Conservation (phyloP, 257 asterid species). For the Solanum virginianum region DNA sequence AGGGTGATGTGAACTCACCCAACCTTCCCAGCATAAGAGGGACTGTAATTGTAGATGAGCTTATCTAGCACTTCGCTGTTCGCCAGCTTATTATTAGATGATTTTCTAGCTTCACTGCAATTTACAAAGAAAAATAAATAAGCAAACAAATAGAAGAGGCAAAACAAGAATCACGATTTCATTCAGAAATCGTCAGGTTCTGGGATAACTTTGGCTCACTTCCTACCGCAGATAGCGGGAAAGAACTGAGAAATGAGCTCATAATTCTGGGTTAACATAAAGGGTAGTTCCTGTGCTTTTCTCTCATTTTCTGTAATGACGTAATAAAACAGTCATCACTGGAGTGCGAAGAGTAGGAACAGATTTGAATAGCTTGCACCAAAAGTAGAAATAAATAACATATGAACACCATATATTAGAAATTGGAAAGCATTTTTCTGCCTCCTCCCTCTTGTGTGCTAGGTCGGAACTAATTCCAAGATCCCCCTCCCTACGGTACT, state of each 20-base stretch:
- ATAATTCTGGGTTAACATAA: neutral
- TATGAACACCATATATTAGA: neutral
- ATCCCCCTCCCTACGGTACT: neutral
- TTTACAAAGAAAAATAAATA: neutral
- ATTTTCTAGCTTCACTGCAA: conserved; percentile 89
- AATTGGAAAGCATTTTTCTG: neutral
- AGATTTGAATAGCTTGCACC: neutral
- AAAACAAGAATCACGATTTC: neutral
- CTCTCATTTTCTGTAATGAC: neutral
- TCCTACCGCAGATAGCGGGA: neutral
- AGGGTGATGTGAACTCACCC: conserved; percentile 33
- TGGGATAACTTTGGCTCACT: neutral
- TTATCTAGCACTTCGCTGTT: conserved; percentile 55
- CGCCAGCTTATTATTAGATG: conserved; percentile 59
- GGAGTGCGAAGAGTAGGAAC: neutral
- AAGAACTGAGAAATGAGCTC: neutral
- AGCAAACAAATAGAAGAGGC: neutral
- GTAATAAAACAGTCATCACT: neutral
- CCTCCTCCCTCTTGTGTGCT: neutral
- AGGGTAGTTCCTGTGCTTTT: neutral
- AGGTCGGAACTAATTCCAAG: neutral
- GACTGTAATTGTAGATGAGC: conserved; percentile 82
- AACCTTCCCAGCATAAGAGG: conserved; percentile 82
- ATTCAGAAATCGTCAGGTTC: neutral
- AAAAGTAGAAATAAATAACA: neutral